Base-by-base conservation (phyloP, 108 stramenopile species). In the Skeletonema grethae region DNA sequence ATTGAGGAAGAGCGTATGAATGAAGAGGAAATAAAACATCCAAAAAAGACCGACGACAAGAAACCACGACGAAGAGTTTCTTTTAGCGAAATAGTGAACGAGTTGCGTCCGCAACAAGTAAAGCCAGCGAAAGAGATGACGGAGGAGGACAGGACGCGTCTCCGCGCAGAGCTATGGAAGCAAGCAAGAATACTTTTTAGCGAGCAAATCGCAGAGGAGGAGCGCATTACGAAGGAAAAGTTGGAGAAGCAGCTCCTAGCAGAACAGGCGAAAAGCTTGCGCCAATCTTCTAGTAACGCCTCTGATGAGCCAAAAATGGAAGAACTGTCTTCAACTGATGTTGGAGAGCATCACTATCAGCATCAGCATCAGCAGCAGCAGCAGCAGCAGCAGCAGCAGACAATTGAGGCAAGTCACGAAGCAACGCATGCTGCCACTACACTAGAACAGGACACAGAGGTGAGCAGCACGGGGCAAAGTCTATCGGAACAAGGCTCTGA, bases 141-240 rank as follows among this genome's bases (percentile, higher is more conserved):
- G n/a, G 50, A 53, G 50, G 50, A 53, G 22, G 50, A 53, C 15
- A 53, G 5, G 50, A 53, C 50, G 22, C 50, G 50, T 22, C 50
- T 53, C 18, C 50, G 50, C 9, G 50, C 50, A 9, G 50, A 53
- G 9, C 50, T n/a, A 53, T 53, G 50, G 50, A 53, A 53, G 50
- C 50, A 53, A 22, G 50, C 50, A 8, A 53, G 50, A 24, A 9
- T 9, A 22, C 50, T 24, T 2, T 53, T 53, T 22, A 22, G 50
- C 7, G 50, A 53, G n/a, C 20, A 53, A 22, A 53, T 53, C 1
- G 50, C 50, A 9, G n/a, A 53, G 20, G 50, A 53, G 50, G 50
- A 53, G 50, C 50, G 50, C 16, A 53, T 53, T 24, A n/a, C 50
- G 9, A 20, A 53, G 50, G 22, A 53, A 53, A 24, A 53, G 22